Conservation (phyloP, 2,329 filamentous ascomycete species). For the Colletotrichum truncatum region DNA sequence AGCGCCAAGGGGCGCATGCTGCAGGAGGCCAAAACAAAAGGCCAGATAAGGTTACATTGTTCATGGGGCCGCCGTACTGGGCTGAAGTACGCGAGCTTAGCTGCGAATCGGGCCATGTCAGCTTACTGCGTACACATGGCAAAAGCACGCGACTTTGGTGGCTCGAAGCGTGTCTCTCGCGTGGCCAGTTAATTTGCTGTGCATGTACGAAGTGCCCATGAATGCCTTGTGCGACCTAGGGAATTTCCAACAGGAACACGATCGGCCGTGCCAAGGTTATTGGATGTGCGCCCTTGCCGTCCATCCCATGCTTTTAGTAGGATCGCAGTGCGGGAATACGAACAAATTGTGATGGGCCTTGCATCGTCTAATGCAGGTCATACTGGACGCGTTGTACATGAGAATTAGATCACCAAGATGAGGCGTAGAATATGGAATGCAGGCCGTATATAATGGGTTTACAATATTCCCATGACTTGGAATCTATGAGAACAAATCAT, state of each 20-base stretch:
- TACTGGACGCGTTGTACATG: neutral
- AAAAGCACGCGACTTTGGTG: too few relatives aligned
- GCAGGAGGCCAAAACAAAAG: slow-evolving; percentile 5
- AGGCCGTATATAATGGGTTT: neutral
- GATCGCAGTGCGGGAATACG: slow-evolving; percentile 20
- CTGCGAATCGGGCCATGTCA: neutral
- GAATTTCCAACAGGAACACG: neutral
- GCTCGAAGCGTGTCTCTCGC: neutral
- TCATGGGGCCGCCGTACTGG: neutral
- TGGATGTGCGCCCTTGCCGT: slow-evolving; percentile 1
- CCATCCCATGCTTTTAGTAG: slow-evolving; percentile 1
- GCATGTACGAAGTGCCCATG: slow-evolving; percentile 1
- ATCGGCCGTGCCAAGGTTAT: neutral
- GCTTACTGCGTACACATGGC: too few relatives aligned
- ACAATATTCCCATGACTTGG: neutral
- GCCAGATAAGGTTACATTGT: slow-evolving; percentile 7
- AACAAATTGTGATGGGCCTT: slow-evolving; percentile 10
- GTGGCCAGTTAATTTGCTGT: neutral
- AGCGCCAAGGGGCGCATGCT: neutral
- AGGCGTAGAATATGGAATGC: neutral
- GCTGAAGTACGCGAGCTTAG: slow-evolving; percentile 2
- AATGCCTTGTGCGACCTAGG: neutral
- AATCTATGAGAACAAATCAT: too few relatives aligned
- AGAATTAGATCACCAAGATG: neutral
- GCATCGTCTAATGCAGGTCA: slow-evolving; percentile 3